Percentiles rank a stretch among this genome's conserved stretches.
These are phyloP conservation scores for Staphylotrichum tortipilum DNA, from an alignment of 495 filamentous ascomycete genomes.

Conservation along the genomic window DNA sequence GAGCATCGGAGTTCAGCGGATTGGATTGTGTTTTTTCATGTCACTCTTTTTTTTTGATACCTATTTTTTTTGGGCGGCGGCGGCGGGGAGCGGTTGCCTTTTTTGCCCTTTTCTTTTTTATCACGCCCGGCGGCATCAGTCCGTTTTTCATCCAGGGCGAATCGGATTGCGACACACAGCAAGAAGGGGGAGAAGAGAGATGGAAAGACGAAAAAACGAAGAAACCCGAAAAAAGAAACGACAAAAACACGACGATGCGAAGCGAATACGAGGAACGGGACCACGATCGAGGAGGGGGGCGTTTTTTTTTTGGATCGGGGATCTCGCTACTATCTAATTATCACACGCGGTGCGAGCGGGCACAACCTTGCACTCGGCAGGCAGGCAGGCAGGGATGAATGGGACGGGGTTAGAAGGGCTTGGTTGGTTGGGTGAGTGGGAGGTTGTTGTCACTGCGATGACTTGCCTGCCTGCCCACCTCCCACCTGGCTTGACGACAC, in stretches of 20 bases:
- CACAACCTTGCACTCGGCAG: slow-evolving; percentile 5
- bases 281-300: too few relatives aligned
- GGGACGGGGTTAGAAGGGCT: background rate
- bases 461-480: too few relatives aligned
- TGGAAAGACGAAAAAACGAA: background rate
- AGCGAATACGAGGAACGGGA: too few relatives aligned
- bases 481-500: too few relatives aligned
- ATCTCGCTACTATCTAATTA: background rate
- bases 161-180: slow-evolving; percentile 1
- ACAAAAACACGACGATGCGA: background rate
- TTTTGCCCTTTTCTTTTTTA: background rate
- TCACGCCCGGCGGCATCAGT: too few relatives aligned
- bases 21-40: slow-evolving; percentile 8
- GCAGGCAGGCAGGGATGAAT: too few relatives aligned
- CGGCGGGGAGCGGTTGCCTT: background rate
- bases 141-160: slow-evolving; percentile 6
- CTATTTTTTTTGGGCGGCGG: slow-evolving; percentile 2
- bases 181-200: too few relatives aligned
- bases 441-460: too few relatives aligned
- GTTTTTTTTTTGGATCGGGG: too few relatives aligned
- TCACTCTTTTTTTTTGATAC: slow-evolving; percentile 12
- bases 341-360: slow-evolving; percentile 14
- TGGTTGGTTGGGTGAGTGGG: too few relatives aligned
- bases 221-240: background rate
- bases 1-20: slow-evolving; percentile 11